Evolutionary conservation across 2,329 filamentous ascomycete genomes (phyloP).

Genomic region (Stachybotrys chartarum): DNA sequence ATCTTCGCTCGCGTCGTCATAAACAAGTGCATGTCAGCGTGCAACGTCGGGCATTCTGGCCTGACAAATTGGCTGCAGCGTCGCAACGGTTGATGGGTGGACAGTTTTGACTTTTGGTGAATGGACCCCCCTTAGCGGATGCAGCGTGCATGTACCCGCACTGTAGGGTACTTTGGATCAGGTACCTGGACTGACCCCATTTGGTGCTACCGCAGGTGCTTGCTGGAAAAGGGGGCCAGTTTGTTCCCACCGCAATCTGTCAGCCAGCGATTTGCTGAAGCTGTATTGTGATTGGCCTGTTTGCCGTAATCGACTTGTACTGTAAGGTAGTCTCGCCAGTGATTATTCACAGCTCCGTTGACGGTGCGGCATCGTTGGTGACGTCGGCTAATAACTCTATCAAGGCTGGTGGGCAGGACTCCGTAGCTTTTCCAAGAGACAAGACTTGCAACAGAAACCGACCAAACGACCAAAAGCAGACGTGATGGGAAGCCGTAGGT

Average conservation of each 20-base stretch:
- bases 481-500: too few species aligned
- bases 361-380: too few species aligned
- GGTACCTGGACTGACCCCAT: too few species aligned
- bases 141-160: too few species aligned
- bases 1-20: background rate
- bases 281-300: background rate
- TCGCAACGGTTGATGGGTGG: background rate
- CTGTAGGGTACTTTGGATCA: too few species aligned
- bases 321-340: background rate
- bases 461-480: too few species aligned
- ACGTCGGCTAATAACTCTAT: too few species aligned
- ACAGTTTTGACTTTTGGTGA: background rate
- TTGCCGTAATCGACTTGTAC: background rate
- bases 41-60: background rate
- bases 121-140: background rate
- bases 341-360: background rate
- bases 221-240: background rate
- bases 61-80: background rate
- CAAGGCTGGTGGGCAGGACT: too few species aligned
- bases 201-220: background rate
- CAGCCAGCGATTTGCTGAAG: background rate
- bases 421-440: too few species aligned
- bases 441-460: too few species aligned
- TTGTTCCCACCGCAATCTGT: background rate
- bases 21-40: background rate